Conservation (phyloP, 805 yeast species). For the Saccharomycodes ludwigii region DNA sequence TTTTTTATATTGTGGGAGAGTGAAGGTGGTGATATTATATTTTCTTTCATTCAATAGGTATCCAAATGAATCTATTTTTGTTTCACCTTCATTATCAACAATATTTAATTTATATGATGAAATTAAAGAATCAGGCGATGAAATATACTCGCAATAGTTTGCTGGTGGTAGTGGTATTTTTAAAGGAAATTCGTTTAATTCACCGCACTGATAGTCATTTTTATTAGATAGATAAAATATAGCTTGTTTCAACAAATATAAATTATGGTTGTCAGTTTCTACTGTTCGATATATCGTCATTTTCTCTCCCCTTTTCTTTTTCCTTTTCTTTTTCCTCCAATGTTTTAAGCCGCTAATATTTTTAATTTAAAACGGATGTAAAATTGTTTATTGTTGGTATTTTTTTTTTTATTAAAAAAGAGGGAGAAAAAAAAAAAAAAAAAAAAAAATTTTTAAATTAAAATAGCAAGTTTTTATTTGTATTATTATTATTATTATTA, state of each 20-base stretch:
- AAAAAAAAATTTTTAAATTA: too few relatives aligned
- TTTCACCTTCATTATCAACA: constrained; percentile 33
- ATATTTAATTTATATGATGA: constrained; percentile 14
- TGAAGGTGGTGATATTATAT: constrained; percentile 29
- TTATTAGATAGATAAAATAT: neutral
- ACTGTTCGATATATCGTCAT: neutral
- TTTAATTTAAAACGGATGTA: too few relatives aligned
- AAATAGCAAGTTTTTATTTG: too few relatives aligned
- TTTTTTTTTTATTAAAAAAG: too few relatives aligned
- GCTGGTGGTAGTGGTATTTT: neutral
- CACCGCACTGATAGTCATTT: too few relatives aligned
- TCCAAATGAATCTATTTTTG: constrained; percentile 30
- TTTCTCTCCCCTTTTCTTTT: too few relatives aligned
- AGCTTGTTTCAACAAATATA: constrained; percentile 1
- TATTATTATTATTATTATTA: too few relatives aligned
- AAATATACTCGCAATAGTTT: neutral
- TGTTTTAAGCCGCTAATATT: too few relatives aligned
- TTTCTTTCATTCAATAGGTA: constrained; percentile 26
- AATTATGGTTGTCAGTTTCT: neutral
- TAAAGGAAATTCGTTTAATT: neutral
- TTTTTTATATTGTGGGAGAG: constrained; percentile 28
- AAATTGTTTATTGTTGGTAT: too few relatives aligned
- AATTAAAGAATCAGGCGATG: neutral
- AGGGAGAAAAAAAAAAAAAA: too few relatives aligned
- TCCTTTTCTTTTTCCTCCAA: too few relatives aligned